phyloP scores from a whole-genome alignment of 2,329 filamentous ascomycete species.

The Colletotrichum brevisporum region DNA sequence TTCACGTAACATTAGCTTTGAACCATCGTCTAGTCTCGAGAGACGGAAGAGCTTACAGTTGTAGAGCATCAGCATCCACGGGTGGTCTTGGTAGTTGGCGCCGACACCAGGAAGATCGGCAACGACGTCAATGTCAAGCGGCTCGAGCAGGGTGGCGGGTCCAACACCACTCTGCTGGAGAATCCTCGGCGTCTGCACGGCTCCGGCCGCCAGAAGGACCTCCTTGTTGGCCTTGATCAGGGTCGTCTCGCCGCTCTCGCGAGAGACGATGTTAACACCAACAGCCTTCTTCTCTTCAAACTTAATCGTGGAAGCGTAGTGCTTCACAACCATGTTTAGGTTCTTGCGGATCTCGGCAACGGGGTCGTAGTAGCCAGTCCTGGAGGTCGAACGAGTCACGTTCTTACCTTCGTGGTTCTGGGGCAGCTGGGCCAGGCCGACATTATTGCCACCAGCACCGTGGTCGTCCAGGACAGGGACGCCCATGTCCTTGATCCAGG shows the following conservation, averaged over 20 bases:
- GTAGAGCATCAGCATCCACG: constrained; percentile 29
- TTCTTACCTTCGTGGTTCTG: constrained; percentile 55
- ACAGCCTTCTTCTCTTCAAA: constrained; percentile 44
- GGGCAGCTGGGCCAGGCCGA: constrained; percentile 45
- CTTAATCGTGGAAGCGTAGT: constrained; percentile 47
- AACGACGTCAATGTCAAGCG: constrained; percentile 52
- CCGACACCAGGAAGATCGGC: constrained; percentile 39
- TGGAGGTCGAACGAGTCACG: constrained; percentile 53
- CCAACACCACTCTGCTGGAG: constrained; percentile 66
- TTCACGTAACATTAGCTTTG: background rate
- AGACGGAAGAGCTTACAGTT: constrained; percentile 2
- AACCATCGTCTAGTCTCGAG: background rate
- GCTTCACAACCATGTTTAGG: constrained; percentile 53
- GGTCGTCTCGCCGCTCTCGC: background rate
- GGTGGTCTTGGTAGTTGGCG: constrained; percentile 39
- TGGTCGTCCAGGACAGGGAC: constrained; percentile 37
- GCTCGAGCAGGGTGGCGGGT: constrained; percentile 51
- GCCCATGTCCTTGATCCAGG: constrained; percentile 37
- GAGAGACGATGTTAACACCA: constrained; percentile 52
- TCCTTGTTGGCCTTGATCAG: constrained; percentile 49
- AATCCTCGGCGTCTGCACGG: constrained; percentile 57
- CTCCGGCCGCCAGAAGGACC: constrained; percentile 58
- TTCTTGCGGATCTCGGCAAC: constrained; percentile 53
- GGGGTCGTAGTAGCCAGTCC: constrained; percentile 49
- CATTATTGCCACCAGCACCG: constrained; percentile 40